Base-by-base conservation (phyloP, 768 basidiomycete species). In the Strobilomyces confusus region DNA sequence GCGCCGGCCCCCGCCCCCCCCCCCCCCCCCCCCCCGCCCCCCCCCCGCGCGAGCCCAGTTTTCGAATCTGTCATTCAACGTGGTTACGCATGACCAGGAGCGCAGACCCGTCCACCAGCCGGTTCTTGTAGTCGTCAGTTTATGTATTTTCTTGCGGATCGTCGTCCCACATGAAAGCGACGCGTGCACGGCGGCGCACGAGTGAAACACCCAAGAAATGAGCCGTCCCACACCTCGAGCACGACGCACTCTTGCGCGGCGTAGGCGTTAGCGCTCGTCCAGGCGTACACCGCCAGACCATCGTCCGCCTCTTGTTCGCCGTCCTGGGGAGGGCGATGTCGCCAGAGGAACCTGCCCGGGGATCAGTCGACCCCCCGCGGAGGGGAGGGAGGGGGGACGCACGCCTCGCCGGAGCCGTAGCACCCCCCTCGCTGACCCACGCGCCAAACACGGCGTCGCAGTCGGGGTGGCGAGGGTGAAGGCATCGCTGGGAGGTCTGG, bases 261-360 rank as follows among this genome's bases (percentile, higher is more conserved):
- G 62, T 98, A 98, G 49, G 86, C 85, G 65, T 98, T 99, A 66
- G 73, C 82, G 4, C 92, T 93, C 0, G 94, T 95, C 84, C 89
- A 89, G 45, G 78, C 82, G 73, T 80, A 94, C 26, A 90, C n/a
- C n/a, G n/a, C n/a, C n/a, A n/a, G n/a, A n/a, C n/a, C n/a, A n/a
- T n/a, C 78, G 25, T 81, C 73, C 38, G 93, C 62, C 5, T 20
- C 38, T 9, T 3, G 41, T 6, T 29, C 43, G 23, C 9, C 58
- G 0, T 49, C 49, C 20, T 41, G 25, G 15, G 58, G 48, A 8
- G 74, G 69, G 26, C 72, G 67, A 58, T 82, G 79, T 52, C 78
- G 82, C 89, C 89, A 94, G 30, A 94, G 63, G 66, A 95, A 95
- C 23, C 90, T 92, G 9, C 11, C 15, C n/a, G n/a, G n/a, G n/a